Evolutionary conservation across 306 rosid genomes (phyloP), one percentile per base, ranked within the genome.

Genomic region (Comarum palustre): DNA sequence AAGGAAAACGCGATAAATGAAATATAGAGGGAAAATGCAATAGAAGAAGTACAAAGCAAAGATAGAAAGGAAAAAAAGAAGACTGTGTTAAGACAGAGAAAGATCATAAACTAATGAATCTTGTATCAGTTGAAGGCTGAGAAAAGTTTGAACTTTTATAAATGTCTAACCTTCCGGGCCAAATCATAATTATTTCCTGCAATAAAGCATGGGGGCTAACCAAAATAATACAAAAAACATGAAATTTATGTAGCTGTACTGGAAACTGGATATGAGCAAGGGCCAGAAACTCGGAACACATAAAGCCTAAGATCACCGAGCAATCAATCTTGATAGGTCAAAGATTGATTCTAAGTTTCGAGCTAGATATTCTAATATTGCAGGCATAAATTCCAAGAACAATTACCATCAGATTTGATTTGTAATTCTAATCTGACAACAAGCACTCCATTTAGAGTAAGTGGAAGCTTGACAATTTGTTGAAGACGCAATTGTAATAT

Each of bases 131-230:
- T n/a, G 41, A 51, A 62, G 34, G 57, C 29, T 62, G 59, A 17
- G 50, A 31, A 52, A 19, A 1, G 45, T 32, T 17, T 48, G 55
- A 48, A 48, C 55, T 19, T 19, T 8, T 51, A 6, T n/a, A 8
- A 51, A 19, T 51, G 20, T 51, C 12, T n/a, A 8, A 7, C 58
- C 25, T n/a, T 51, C 22, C 2, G 25, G 64, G 72, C 69, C 46
- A 65, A 76, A 83, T 82, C 86, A 75, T 64, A 39, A 87, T 84
- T 85, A 45, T 45, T 41, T 47, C 59, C 78, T 57, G 73, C 57
- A 60, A 42, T 50, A 71, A 82, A 38, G 50, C 65, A 75, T 67
- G 15, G 78, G 58, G 45, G 31, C 48, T 16, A 29, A 50, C 50
- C 22, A 14, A 54, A 71, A 52, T 24, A 54, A 71, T 50, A 47